Percentiles rank a stretch among this genome's conserved stretches.
Evolutionary conservation across 805 yeast species (phyloP).

Genomic region (Groenewaldozyma salmanticensis): DNA sequence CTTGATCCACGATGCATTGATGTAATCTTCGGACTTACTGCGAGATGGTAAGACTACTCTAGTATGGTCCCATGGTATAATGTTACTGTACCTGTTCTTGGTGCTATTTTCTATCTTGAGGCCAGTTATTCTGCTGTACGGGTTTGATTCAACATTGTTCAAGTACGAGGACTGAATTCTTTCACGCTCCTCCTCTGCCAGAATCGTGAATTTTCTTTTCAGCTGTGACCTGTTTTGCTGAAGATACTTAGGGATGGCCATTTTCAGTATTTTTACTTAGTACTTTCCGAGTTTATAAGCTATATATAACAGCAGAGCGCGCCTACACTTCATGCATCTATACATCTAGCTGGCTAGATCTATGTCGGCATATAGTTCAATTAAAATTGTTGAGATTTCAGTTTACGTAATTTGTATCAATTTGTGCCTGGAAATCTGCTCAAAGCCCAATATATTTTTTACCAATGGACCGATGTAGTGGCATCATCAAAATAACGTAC

Average conservation of each 20-base stretch:
- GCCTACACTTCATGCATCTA: too few species aligned
- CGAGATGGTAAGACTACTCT: constrained; percentile 35
- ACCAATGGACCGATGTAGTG: too few species aligned
- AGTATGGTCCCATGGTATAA: constrained; percentile 56
- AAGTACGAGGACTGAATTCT: constrained; percentile 13
- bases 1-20: constrained; percentile 75
- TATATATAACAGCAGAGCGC: too few species aligned
- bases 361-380: too few species aligned
- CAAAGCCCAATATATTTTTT: too few species aligned
- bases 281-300: too few species aligned
- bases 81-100: constrained; percentile 52
- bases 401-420: too few species aligned
- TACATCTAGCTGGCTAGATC: too few species aligned
- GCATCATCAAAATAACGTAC: too few species aligned
- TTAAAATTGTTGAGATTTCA: too few species aligned
- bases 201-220: constrained; percentile 12
- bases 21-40: constrained; percentile 43
- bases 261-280: too few species aligned
- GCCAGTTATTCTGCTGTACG: constrained; percentile 9
- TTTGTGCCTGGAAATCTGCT: too few species aligned
- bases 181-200: constrained; percentile 23
- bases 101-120: constrained; percentile 15
- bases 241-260: constrained; percentile 11
- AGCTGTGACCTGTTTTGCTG: constrained; percentile 1
- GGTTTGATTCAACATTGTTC: neutral